Conservation (phyloP, 1,284 basidiomycete genomes). For the Trichosporon coremiiforme region DNA sequence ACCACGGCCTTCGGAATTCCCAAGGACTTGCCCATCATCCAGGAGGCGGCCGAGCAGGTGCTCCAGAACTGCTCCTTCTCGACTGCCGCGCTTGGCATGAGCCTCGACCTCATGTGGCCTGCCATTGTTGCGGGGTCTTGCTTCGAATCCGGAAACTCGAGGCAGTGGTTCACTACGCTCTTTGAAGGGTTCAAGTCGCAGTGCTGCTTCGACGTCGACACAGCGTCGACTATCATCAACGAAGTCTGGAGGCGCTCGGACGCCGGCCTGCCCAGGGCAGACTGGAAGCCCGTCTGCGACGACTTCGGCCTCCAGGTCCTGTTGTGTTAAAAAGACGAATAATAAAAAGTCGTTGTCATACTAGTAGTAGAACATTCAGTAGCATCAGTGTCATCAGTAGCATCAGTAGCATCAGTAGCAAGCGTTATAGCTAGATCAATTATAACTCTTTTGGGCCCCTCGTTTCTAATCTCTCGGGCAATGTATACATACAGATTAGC, state of each 20-base stretch:
- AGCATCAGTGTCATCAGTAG: neutral
- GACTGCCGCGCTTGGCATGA: slow-evolving; percentile 53
- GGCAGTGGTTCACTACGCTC: slow-evolving; percentile 57
- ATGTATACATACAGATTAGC: slow-evolving; percentile 4
- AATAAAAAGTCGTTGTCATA: too few relatives aligned
- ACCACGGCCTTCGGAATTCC: slow-evolving; percentile 58
- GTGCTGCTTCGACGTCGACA: slow-evolving; percentile 62
- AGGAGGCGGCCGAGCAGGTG: slow-evolving; percentile 50
- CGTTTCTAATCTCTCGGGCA: neutral
- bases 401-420: neutral
- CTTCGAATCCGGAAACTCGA: slow-evolving; percentile 54
- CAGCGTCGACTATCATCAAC: slow-evolving; percentile 58
- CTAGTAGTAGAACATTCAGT: neutral
- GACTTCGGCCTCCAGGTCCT: slow-evolving; percentile 49
- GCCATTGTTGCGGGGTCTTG: slow-evolving; percentile 59
- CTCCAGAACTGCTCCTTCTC: slow-evolving; percentile 51
- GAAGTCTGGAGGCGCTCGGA: slow-evolving; percentile 57
- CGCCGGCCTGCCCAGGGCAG: slow-evolving; percentile 37
- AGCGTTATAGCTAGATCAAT: neutral
- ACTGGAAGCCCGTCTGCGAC: slow-evolving; percentile 54
- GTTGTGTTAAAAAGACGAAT: slow-evolving; percentile 32
- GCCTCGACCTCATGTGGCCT: slow-evolving; percentile 58
- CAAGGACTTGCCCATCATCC: slow-evolving; percentile 56
- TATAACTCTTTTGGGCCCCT: neutral
- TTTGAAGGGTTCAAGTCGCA: slow-evolving; percentile 60